These are phyloP conservation scores for Tetrahymena elliotti DNA, from an alignment of 73 alveolate genomes.

Conservation along the genomic window DNA sequence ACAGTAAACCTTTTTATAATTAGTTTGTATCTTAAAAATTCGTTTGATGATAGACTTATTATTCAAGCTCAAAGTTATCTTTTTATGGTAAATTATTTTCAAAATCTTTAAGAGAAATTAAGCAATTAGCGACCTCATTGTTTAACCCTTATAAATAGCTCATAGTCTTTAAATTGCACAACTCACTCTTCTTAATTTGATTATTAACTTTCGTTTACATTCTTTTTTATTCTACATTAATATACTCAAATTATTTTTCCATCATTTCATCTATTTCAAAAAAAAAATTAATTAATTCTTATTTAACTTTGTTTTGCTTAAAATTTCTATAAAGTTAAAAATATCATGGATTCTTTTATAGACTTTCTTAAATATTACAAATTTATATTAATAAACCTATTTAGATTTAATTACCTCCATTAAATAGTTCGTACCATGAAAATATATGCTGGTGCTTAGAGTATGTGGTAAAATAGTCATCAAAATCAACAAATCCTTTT, in stretches of 20 bases:
- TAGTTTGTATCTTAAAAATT: neutral
- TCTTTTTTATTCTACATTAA: neutral
- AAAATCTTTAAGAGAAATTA: neutral
- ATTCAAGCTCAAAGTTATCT: neutral
- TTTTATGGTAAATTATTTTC: neutral
- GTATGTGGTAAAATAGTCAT: neutral
- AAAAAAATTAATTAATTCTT: neutral
- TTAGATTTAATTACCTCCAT: neutral
- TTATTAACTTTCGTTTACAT: neutral
- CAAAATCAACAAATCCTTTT: neutral
- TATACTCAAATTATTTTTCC: neutral
- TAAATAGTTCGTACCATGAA: neutral
- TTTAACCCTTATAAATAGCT: neutral
- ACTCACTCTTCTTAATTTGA: neutral
- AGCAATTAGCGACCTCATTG: neutral
- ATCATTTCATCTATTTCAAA: neutral
- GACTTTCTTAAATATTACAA: too few relatives aligned
- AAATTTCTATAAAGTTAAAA: too few relatives aligned
- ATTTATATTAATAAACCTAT: neutral
- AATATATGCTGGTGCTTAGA: neutral
- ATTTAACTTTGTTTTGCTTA: too few relatives aligned
- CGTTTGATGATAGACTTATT: neutral
- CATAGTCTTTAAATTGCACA: neutral
- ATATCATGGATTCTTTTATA: too few relatives aligned
- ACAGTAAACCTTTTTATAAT: neutral